phyloP scores from a whole-genome alignment of 352 stramenopile species.

The Pseudoperonospora humuli region DNA sequence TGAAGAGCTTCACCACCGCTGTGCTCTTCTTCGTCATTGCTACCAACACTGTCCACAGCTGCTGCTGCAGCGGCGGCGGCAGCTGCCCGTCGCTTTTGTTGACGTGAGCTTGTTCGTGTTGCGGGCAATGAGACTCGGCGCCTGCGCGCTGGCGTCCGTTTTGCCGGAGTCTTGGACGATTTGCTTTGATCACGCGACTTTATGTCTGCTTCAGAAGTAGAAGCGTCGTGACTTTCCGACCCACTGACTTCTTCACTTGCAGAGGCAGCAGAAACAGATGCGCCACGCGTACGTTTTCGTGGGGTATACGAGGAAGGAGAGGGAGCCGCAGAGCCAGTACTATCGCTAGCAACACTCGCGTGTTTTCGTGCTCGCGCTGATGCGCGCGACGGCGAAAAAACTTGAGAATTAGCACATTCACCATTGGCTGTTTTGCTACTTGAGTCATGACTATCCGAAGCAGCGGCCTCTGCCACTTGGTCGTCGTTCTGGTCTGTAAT shows the following conservation, averaged over 20 bases:
- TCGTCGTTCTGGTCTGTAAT: background rate
- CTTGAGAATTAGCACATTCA: constrained; percentile 1
- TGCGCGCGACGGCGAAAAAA: constrained; percentile 37
- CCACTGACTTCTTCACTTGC: constrained; percentile 47
- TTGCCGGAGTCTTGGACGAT: constrained; percentile 19
- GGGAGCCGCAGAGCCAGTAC: constrained; percentile 17
- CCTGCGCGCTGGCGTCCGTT: constrained; percentile 30
- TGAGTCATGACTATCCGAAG: constrained; percentile 6
- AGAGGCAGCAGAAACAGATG: constrained; percentile 24
- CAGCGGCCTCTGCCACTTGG: background rate
- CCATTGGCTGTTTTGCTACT: constrained; percentile 3
- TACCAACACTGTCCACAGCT: constrained; percentile 19
- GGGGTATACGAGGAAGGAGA: constrained; percentile 19
- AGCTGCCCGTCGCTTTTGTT: constrained; percentile 45
- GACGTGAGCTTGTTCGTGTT: constrained; percentile 58
- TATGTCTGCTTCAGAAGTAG: constrained; percentile 39
- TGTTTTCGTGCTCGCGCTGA: constrained; percentile 48
- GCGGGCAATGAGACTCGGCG: constrained; percentile 37
- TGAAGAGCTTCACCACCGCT: constrained; percentile 19
- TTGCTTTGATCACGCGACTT: constrained; percentile 23
- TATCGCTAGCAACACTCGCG: constrained; percentile 36
- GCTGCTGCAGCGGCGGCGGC: constrained; percentile 30
- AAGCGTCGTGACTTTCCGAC: constrained; percentile 52
- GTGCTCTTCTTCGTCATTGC: constrained; percentile 29
- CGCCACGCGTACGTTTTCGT: constrained; percentile 31